Evolutionary conservation across 2,329 filamentous ascomycete genomes (phyloP).

Genomic region (Epichloe gansuensis): DNA sequence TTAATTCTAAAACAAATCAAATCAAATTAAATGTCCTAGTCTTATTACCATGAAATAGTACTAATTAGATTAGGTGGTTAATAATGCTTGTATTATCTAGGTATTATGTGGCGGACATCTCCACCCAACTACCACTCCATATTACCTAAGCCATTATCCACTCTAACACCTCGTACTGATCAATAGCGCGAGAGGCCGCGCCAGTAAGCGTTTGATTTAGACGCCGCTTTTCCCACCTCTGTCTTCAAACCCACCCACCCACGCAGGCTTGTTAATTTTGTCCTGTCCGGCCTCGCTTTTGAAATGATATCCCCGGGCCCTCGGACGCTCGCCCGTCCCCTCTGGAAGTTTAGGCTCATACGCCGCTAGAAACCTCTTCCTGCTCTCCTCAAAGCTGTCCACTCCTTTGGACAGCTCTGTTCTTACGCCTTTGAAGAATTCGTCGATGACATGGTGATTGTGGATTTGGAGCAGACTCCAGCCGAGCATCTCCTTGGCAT

Average conservation of each 20-base stretch:
- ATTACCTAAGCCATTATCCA: no score
- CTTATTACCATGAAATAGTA: no score
- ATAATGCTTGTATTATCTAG: no score
- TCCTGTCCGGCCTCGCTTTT: conserved; percentile 54
- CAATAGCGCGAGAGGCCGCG: no score
- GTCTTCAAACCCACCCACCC: conserved; percentile 30
- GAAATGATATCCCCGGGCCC: conserved; percentile 72
- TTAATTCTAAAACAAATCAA: no score
- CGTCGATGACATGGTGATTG: conserved; percentile 62
- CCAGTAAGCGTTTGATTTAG: no score
- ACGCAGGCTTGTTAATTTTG: conserved; percentile 57
- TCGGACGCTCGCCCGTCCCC: conserved; percentile 65
- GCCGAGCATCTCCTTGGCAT: conserved; percentile 90
- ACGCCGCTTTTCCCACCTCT: background rate
- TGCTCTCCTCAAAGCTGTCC: conserved; percentile 45
- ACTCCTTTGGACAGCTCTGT: conserved; percentile 45
- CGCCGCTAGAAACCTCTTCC: conserved; percentile 27
- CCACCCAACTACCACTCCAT: no score
- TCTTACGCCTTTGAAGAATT: conserved; percentile 64
- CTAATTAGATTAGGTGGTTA: no score
- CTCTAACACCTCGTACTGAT: no score
- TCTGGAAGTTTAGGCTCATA: conserved; percentile 65
- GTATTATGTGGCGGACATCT: no score
- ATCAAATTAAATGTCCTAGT: no score
- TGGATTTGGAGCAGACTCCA: conserved; percentile 91